Conservation (phyloP, 2,329 filamentous ascomycete species). For the Apiospora sp. region DNA sequence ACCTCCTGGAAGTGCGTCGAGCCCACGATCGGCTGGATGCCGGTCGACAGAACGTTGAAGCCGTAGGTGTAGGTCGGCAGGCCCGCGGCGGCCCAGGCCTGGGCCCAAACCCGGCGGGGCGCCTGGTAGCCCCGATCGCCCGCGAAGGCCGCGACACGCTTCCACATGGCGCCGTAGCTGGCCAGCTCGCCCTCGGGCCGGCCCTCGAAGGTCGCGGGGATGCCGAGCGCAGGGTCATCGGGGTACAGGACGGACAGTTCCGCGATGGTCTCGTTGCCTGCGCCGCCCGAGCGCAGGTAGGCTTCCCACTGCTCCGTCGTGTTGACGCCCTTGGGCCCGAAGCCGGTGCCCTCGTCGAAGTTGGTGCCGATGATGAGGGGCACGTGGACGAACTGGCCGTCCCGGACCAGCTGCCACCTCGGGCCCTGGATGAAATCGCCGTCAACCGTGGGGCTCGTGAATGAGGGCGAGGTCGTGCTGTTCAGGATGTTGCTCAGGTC, state of each 20-base stretch:
- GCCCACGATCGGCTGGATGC: slow-evolving; percentile 34
- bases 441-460: slow-evolving; percentile 13
- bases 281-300: slow-evolving; percentile 26
- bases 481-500: slow-evolving; percentile 23
- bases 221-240: slow-evolving; percentile 54
- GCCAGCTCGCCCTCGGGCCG: slow-evolving; percentile 39
- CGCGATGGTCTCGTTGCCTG: slow-evolving; percentile 38
- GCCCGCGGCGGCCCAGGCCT: slow-evolving; percentile 56
- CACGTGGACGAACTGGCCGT: slow-evolving; percentile 21
- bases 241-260: slow-evolving; percentile 57
- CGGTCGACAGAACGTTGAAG: slow-evolving; percentile 45
- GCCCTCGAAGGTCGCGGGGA: slow-evolving; percentile 50
- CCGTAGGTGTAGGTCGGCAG: slow-evolving; percentile 58
- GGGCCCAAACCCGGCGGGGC: slow-evolving; percentile 59
- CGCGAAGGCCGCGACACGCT: slow-evolving; percentile 59
- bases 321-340: slow-evolving; percentile 20
- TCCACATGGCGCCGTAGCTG: slow-evolving; percentile 55
- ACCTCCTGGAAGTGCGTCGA: slow-evolving; percentile 56
- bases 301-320: slow-evolving; percentile 23
- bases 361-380: slow-evolving; percentile 22
- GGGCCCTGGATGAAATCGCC: slow-evolving; percentile 22
- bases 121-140: slow-evolving; percentile 65
- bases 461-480: slow-evolving; percentile 2
- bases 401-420: slow-evolving; percentile 18
- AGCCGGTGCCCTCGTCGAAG: slow-evolving; percentile 22